These are phyloP conservation scores for Mortierella sp. DNA, from an alignment of 371 early-diverging fungal species.

Conservation along the genomic window DNA sequence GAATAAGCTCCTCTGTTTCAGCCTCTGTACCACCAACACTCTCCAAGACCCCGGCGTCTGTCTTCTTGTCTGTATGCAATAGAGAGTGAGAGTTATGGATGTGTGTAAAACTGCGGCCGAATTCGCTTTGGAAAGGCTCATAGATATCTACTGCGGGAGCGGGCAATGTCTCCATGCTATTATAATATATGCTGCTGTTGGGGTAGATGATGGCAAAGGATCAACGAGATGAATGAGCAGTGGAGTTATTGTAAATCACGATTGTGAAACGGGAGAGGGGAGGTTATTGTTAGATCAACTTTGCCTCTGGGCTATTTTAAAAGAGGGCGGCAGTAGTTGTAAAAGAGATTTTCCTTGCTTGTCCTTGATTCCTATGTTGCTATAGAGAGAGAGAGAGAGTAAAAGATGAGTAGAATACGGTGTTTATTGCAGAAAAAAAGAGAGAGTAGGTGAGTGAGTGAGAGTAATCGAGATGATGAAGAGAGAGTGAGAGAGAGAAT, in stretches of 20 bases:
- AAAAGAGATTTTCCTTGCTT: too few relatives aligned
- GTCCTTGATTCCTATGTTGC: too few relatives aligned
- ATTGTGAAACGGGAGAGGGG: too few relatives aligned
- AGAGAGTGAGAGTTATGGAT: background rate
- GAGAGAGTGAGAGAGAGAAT: too few relatives aligned
- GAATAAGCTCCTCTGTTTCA: background rate
- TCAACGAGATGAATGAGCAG: too few relatives aligned
- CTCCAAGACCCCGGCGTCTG: background rate
- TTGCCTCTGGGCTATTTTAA: too few relatives aligned
- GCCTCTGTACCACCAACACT: background rate
- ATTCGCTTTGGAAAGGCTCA: background rate
- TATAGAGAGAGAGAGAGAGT: too few relatives aligned
- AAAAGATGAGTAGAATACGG: background rate
- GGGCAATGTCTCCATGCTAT: background rate
- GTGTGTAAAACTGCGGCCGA: background rate
- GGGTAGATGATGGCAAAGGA: too few relatives aligned
- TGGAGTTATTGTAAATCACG: too few relatives aligned
- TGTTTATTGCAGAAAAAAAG: too few relatives aligned
- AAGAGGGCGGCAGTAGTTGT: too few relatives aligned
- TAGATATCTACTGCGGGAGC: constrained; percentile 4
- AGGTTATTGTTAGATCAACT: too few relatives aligned
- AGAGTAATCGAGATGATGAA: background rate
- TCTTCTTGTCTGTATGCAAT: background rate
- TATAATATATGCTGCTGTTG: background rate
- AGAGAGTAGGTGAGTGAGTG: background rate